Conservation (phyloP, 148 eudicot genomes). For the Euryodendron excelsum region DNA sequence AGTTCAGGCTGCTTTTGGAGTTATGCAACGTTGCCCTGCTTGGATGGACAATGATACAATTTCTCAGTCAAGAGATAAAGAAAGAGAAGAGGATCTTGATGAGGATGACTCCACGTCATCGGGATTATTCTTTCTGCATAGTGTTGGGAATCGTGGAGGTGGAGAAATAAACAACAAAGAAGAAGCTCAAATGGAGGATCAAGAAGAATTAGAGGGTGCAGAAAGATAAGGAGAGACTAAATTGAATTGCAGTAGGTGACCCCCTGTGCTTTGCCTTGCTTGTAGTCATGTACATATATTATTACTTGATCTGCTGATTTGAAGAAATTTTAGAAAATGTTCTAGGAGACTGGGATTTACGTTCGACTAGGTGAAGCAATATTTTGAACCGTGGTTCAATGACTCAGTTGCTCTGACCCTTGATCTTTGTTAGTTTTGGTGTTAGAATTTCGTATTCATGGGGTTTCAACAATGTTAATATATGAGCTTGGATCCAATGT, state of each 20-base stretch:
- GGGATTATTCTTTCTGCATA: slow-evolving; percentile 44
- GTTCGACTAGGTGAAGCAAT: too few species aligned
- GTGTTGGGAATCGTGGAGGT: slow-evolving; percentile 33
- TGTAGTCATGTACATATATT: too few species aligned
- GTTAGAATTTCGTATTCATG: too few species aligned
- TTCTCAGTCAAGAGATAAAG: slow-evolving; percentile 35
- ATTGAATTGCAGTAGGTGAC: neutral
- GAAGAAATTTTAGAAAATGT: too few species aligned
- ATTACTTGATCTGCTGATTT: too few species aligned
- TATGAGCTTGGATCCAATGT: too few species aligned
- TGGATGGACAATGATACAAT: slow-evolving; percentile 44
- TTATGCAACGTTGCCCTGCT: slow-evolving; percentile 52
- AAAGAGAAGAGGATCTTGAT: slow-evolving; percentile 57
- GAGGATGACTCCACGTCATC: slow-evolving; percentile 46
- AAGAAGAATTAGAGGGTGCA: slow-evolving; percentile 71
- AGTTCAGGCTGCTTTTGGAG: slow-evolving; percentile 39
- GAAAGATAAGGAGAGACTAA: slow-evolving; percentile 50
- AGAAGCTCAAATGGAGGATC: slow-evolving; percentile 73
- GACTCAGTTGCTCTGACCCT: too few species aligned
- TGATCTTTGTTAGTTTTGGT: too few species aligned
- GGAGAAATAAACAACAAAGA: slow-evolving; percentile 50
- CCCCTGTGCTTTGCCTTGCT: too few species aligned
- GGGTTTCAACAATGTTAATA: too few species aligned
- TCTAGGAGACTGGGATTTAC: too few species aligned
- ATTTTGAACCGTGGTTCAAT: too few species aligned